Base-by-base conservation (phyloP, 2,329 filamentous ascomycete genomes). In the Fusarium beomiforme region DNA sequence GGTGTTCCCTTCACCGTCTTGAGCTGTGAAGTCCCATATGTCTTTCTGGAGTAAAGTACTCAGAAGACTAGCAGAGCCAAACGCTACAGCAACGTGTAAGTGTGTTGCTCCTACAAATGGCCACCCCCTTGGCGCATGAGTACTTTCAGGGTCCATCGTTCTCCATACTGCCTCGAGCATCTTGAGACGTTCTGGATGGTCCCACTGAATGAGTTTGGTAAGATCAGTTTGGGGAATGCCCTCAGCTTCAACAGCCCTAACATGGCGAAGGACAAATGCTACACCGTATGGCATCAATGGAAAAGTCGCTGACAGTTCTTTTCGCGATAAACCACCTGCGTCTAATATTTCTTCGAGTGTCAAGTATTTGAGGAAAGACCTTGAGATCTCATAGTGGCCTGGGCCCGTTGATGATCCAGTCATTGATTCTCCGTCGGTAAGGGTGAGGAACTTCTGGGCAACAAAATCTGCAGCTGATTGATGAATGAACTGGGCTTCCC, bases 281-380 rank as follows among this genome's bases (percentile, higher is more conserved):
- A 49, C 8, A 1, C 21, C 53, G 1, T 49, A 62, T 13, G 36
- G 36, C 13, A 59, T 8, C 1, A 62, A 4, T 0, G 59, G 59
- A 3, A 62, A 62, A 0, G 4, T 24, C 0, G 8, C 19, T 17
- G 59, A 62, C 0, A 62, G 34, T 0, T 31, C 12, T 1, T 12
- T 3, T 6, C 54, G 9, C 0, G 53, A 17, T n/a, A 59, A 3
- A 0, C 1, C 0, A 1, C 11, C 14, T 0, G 26, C 6, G 1
- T 16, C 5, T 0, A 62, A 9, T 0, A 59, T 21, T 3, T 59
- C 36, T 3, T n/a, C 0, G 0, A 62, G 14, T 0, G 6, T 8
- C 1, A 62, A 23, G 8, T 62, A 62, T 4, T 1, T 62, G 0
- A 62, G 21, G 4, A 31, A 59, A 0, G 54, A 62, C 4, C 54